phyloP scores from a whole-genome alignment of 805 yeast genomes.

The Candida schatavii region DNA sequence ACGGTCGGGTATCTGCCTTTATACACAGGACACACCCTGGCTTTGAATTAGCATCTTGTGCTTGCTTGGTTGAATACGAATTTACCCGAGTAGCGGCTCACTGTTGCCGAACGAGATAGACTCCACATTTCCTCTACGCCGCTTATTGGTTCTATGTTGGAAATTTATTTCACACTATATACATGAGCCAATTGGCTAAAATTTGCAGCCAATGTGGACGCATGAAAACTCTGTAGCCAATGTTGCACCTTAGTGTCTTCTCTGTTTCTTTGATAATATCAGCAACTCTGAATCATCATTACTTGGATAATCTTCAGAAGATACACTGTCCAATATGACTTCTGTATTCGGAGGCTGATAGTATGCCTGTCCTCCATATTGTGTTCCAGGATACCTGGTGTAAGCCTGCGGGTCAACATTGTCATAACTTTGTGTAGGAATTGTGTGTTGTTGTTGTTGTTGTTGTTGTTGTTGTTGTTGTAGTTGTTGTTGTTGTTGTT shows the following conservation, averaged over 20 bases:
- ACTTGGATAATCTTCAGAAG: background rate
- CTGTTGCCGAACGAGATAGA: no score
- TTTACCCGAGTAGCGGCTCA: no score
- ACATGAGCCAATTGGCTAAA: no score
- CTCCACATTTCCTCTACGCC: no score
- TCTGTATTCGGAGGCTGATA: background rate
- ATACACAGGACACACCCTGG: no score
- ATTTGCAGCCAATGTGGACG: no score
- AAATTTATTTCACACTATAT: no score
- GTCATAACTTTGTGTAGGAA: background rate
- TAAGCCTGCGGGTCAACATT: background rate
- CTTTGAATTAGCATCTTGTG: no score
- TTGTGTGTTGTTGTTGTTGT: background rate
- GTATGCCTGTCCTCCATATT: background rate
- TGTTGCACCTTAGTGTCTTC: background rate
- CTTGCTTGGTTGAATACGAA: no score
- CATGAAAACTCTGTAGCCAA: no score
- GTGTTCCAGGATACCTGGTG: background rate
- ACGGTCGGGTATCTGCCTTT: no score
- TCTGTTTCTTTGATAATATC: background rate
- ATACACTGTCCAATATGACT: background rate
- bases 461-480: background rate
- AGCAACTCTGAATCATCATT: background rate
- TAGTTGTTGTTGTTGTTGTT: conserved; percentile 1
- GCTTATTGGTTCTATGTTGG: no score